These are phyloP conservation scores for Wickerhamomyces tratensis DNA, from an alignment of 805 yeast genomes.

Conservation along the genomic window DNA sequence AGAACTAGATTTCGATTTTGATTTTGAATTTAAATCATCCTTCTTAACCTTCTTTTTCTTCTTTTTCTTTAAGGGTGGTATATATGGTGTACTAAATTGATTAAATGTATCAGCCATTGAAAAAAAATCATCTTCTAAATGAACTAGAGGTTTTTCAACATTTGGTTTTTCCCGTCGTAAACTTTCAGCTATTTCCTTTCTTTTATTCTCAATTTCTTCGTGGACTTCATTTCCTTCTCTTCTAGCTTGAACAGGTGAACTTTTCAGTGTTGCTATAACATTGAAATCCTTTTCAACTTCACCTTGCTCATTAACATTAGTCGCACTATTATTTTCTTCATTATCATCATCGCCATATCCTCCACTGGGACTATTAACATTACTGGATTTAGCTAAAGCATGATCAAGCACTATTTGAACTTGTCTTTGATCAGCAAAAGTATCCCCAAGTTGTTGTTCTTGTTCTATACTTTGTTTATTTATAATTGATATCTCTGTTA, in stretches of 20 bases:
- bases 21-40: neutral
- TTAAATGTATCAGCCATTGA: conserved; percentile 7
- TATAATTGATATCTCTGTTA: no score
- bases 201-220: no score
- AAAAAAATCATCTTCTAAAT: conserved; percentile 19
- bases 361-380: conserved; percentile 12
- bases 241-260: no score
- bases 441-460: no score
- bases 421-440: conserved; percentile 10
- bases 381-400: conserved; percentile 16
- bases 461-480: no score
- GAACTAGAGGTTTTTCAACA: neutral
- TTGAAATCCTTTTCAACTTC: no score
- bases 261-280: no score
- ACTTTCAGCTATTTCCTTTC: neutral
- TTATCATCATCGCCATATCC: no score
- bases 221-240: no score
- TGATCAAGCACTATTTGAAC: conserved; percentile 15
- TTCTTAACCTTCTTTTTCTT: conserved; percentile 8
- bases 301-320: no score
- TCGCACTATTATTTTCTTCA: no score
- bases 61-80: conserved; percentile 8
- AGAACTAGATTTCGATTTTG: neutral
- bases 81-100: neutral
- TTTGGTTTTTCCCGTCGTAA: neutral